phyloP scores from a whole-genome alignment of 2,329 filamentous ascomycete genomes.

The Aureobasidium sp. region DNA sequence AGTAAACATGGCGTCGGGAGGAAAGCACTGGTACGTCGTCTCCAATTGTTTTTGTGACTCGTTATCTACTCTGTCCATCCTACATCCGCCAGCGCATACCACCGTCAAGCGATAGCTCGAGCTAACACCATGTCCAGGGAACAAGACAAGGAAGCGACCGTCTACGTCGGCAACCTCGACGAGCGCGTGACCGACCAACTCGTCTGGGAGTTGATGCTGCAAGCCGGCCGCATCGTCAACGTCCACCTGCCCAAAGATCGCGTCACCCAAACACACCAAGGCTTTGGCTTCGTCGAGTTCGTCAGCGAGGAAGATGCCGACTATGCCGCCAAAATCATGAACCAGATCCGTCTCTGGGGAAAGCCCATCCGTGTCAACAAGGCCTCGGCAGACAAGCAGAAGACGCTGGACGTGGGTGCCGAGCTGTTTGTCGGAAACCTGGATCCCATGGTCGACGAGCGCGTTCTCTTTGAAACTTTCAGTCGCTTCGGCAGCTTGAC shows the following conservation, averaged over 20 bases:
- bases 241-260: constrained; percentile 97
- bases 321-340: constrained; percentile 94
- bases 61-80: neutral
- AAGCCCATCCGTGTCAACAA: constrained; percentile 98
- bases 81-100: neutral
- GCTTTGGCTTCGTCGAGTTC: constrained; percentile 98
- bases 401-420: constrained; percentile 88
- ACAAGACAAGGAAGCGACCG: constrained; percentile 95
- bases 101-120: neutral
- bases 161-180: constrained; percentile 98
- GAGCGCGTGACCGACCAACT: constrained; percentile 86
- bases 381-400: constrained; percentile 87
- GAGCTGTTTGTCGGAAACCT: constrained; percentile 97
- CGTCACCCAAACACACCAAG: constrained; percentile 93
- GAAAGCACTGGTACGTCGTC: constrained; percentile 62
- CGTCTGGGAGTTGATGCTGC: constrained; percentile 94
- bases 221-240: constrained; percentile 94
- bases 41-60: neutral
- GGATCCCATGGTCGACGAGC: constrained; percentile 90
- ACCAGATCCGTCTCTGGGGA: constrained; percentile 84
- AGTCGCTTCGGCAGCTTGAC: constrained; percentile 82
- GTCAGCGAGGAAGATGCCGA: constrained; percentile 92
- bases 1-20: constrained; percentile 56
- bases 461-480: constrained; percentile 92
- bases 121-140: constrained; percentile 53